Evolutionary conservation across 345 rosid genomes (phyloP), one percentile per base, ranked within the genome.

Genomic region (Balakata baccata): DNA sequence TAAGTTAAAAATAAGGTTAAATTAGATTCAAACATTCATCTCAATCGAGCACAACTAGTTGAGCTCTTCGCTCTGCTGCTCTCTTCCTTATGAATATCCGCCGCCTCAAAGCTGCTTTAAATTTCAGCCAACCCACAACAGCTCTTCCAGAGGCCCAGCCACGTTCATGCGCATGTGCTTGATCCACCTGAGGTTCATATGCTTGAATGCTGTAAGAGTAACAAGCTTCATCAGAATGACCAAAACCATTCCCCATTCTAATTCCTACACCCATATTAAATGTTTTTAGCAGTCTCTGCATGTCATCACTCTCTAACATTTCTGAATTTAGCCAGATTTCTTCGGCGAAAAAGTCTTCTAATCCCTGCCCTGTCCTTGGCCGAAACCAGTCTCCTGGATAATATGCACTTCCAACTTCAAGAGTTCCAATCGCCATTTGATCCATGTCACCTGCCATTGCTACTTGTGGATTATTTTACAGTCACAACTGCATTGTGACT

Each of bases 91-190:
- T 78, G 69, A 94, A 94, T 74, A 92, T 90, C n/a, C 98, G 97
- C 97, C 98, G 92, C 64, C 97, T 84, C 83, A 94, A 74, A 6
- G 93, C 97, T 23, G 93, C 97, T 80, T 89, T 91, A 23, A 91
- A 87, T 83, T 91, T 91, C 58, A 91, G 93, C 98, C 98, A 94
- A 6, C 98, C 97, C 12, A 94, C 97, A 7, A 92, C 95, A 41
- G 98, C 97, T 78, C 90, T 94, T 25, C 94, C 98, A 0, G 98
- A 88, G 7, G 94, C 85, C 74, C 84, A 73, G 17, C 84, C 69
- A 18, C 77, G 83, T 49, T 79, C 86, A 62, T 74, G 81, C 12
- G 46, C 67, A 51, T 76, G 77, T 20, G 82, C 64, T 23, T 74
- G 85, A 61, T 86, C 85, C 34, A 83, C 43, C 58, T 78, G 87